Evolutionary conservation across 345 rosid genomes (phyloP).

Genomic region (Bruguiera gymnorhiza): DNA sequence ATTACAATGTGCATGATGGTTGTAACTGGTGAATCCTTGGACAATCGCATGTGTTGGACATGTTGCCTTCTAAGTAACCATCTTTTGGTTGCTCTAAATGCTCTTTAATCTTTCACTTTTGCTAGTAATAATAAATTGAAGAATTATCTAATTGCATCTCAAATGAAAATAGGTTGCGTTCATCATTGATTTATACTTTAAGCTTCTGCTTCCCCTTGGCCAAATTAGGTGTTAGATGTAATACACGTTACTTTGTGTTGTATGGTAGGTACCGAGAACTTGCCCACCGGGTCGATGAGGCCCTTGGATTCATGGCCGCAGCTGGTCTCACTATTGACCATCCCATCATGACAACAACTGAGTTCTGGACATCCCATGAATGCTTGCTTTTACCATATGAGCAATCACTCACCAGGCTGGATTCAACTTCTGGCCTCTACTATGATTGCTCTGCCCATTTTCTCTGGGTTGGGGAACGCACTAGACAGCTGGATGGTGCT

Average conservation of each 20-base stretch:
- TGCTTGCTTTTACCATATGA: slow-evolving; percentile 33
- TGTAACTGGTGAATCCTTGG: too few species aligned
- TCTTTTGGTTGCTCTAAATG: background rate
- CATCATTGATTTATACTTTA: background rate
- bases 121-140: background rate
- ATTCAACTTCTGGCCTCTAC: slow-evolving; percentile 32
- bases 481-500: slow-evolving; percentile 34
- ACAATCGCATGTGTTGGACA: too few species aligned
- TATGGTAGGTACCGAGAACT: slow-evolving; percentile 28
- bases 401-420: slow-evolving; percentile 32
- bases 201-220: slow-evolving; percentile 2
- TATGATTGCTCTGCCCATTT: slow-evolving; percentile 36
- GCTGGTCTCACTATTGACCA: slow-evolving; percentile 33
- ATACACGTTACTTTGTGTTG: background rate
- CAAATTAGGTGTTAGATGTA: background rate
- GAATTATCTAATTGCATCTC: background rate
- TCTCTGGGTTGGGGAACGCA: slow-evolving; percentile 31
- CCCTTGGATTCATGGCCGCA: slow-evolving; percentile 31
- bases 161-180: background rate
- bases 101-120: background rate
- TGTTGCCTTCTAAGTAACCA: too few species aligned
- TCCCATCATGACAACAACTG: slow-evolving; percentile 30
- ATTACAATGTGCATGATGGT: too few species aligned
- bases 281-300: slow-evolving; percentile 31
- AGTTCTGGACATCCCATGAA: slow-evolving; percentile 34